Evolutionary conservation across 73 alveolate genomes (phyloP).

Genomic region (Paramecium sonneborni): DNA sequence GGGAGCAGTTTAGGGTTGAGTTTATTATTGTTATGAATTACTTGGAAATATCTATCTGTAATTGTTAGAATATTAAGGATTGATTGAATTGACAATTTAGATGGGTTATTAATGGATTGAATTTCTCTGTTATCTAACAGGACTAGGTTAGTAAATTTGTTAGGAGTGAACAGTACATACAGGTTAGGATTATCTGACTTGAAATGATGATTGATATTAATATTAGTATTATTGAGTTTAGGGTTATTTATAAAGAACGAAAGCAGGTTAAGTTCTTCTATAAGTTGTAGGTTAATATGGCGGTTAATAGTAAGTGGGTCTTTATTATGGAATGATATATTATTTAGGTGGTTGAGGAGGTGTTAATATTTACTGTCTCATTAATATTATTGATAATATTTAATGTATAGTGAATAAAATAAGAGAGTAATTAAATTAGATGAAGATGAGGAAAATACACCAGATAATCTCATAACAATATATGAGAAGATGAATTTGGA

Average conservation of each 20-base stretch:
- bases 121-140: neutral
- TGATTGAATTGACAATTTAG: neutral
- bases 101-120: neutral
- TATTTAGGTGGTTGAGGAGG: neutral
- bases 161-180: neutral
- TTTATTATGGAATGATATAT: neutral
- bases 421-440: neutral
- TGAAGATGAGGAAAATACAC: slow-evolving; percentile 12
- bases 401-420: neutral
- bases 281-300: neutral
- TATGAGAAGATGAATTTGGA: slow-evolving; percentile 1
- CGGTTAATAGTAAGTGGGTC: neutral
- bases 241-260: neutral
- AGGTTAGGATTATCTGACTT: neutral
- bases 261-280: neutral
- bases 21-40: neutral
- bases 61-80: neutral
- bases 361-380: neutral
- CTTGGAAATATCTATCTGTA: neutral
- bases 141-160: neutral
- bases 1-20: neutral
- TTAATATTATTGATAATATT: neutral
- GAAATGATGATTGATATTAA: neutral
- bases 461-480: neutral
- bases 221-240: neutral